Base-by-base conservation (phyloP, 495 filamentous ascomycete species). In the Aspergillus funiculosus region DNA sequence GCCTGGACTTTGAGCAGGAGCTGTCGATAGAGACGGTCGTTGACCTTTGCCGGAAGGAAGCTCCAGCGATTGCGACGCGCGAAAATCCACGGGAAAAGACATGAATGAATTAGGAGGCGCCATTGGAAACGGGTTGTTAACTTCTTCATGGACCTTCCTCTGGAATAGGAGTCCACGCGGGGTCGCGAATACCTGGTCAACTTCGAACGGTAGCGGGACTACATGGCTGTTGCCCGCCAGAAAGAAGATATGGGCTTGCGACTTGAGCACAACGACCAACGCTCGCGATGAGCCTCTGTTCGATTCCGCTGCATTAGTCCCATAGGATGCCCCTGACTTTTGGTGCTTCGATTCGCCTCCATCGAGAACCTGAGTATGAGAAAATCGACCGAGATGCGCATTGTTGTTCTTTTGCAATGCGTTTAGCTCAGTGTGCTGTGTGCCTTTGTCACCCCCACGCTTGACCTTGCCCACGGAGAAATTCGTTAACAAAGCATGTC, bases 171-270 rank as follows among this genome's bases (percentile, higher is more conserved):
- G 68, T 7, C 92, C 92, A 14, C 77, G 71, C 5, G 87, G 82
- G 14, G 88, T 84, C 10, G 90, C 81, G 65, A 90, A 86, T 7
- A 87, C 88, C 37, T 77, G 80, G 56, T 95, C 87, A 26, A 96
- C 84, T 63, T 95, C 89, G 55, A 99, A 97, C 10, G 92, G 89
- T 47, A 99, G 76, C 61, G 94, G 86, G 44, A 97, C 79, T 45
- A 94, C 79, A 76, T 97, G 88, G 63, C 80, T 94, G 18, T 85
- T 79, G 3, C 89, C 89, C 13, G 83, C 74, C n/a, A 95, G 77
- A 60, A 91, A 94, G 71, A 86, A 94, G 54, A 97, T 79, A 57
- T 95, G 92, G 18, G 87, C 89, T 58, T 96, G 91, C 3, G 86
- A 86, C 62, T 89, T 92, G 46, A 99, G 77, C 51, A 96, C 84